A percentile compares a stretch with the other conserved stretches of the same genome.
phyloP scores from a whole-genome alignment of 208 protist genomes.

The Crithidia thermophila region DNA sequence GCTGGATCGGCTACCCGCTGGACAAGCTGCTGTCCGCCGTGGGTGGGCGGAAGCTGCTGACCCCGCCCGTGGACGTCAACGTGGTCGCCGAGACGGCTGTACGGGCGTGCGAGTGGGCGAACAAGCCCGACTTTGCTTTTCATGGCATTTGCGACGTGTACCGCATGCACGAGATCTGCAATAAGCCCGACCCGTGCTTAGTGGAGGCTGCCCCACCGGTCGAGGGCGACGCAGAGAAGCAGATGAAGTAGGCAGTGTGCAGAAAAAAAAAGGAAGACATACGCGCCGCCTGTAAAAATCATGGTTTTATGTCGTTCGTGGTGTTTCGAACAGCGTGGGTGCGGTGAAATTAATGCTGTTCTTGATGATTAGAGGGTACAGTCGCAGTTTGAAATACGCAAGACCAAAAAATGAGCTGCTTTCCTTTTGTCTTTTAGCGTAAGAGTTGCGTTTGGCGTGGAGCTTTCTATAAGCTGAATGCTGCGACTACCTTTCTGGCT shows the following conservation, averaged over 20 bases:
- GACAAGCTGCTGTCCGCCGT: conserved; percentile 58
- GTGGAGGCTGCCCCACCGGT: not conserved
- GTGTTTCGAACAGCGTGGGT: too few relatives aligned
- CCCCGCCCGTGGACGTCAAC: conserved; percentile 66
- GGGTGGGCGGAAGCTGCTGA: conserved; percentile 51
- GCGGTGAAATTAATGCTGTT: too few relatives aligned
- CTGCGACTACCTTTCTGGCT: too few relatives aligned
- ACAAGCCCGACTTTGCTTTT: conserved; percentile 20
- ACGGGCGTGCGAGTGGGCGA: conserved; percentile 55
- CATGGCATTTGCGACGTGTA: conserved; percentile 63
- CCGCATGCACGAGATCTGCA: conserved; percentile 67
- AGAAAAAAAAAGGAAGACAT: not conserved
- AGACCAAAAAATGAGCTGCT: too few relatives aligned
- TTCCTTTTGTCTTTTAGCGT: too few relatives aligned
- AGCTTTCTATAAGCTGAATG: too few relatives aligned
- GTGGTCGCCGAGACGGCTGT: conserved; percentile 75
- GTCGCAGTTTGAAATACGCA: too few relatives aligned
- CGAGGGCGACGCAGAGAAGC: not conserved
- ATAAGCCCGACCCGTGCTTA: conserved; percentile 1
- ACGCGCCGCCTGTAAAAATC: too few relatives aligned
- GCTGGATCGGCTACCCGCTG: conserved; percentile 60
- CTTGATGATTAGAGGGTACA: too few relatives aligned
- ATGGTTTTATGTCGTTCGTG: too few relatives aligned
- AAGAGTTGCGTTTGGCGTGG: too few relatives aligned
- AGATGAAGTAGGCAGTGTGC: not conserved